Conservation (phyloP, 768 basidiomycete genomes). For the Leccinum boreale region DNA sequence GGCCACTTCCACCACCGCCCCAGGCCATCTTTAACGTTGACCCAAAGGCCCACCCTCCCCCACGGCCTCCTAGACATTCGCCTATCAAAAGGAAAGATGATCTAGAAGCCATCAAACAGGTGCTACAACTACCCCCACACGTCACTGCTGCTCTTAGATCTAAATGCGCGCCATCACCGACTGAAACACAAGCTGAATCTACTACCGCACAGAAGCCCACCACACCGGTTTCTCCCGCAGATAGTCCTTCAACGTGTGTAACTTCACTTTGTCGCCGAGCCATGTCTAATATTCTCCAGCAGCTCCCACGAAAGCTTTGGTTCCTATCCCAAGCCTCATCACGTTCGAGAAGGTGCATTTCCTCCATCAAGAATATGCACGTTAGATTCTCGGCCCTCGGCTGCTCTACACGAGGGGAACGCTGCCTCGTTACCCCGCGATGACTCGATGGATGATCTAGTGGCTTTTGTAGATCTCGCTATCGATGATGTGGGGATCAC, state of each 20-base stretch:
- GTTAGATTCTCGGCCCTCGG: conserved; percentile 16
- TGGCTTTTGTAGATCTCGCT: conserved; percentile 35
- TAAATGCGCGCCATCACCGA: conserved; percentile 18
- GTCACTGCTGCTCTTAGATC: conserved; percentile 42
- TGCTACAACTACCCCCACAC: conserved; percentile 55
- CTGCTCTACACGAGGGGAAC: conserved; percentile 18
- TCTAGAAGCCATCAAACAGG: conserved; percentile 55
- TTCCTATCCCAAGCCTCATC: conserved; percentile 21
- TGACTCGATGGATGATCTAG: conserved; percentile 37
- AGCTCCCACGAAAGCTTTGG: conserved; percentile 26
- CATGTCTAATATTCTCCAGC: not conserved
- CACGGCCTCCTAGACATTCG: conserved; percentile 61
- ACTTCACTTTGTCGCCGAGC: not conserved
- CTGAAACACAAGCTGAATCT: conserved; percentile 20
- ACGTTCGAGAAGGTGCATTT: conserved; percentile 65
- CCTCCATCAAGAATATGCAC: conserved; percentile 41
- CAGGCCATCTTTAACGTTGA: conserved; percentile 51
- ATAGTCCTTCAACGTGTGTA: conserved; percentile 20
- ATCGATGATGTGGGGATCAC: conserved; percentile 39
- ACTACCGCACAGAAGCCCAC: conserved; percentile 28
- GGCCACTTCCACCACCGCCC: conserved; percentile 70
- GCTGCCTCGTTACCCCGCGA: conserved; percentile 21
- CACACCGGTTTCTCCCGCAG: not conserved
- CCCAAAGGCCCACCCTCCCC: conserved; percentile 47
- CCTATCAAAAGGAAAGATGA: conserved; percentile 49